Conservation (phyloP, 2,329 filamentous ascomycete genomes). For the Alternaria sp. region DNA sequence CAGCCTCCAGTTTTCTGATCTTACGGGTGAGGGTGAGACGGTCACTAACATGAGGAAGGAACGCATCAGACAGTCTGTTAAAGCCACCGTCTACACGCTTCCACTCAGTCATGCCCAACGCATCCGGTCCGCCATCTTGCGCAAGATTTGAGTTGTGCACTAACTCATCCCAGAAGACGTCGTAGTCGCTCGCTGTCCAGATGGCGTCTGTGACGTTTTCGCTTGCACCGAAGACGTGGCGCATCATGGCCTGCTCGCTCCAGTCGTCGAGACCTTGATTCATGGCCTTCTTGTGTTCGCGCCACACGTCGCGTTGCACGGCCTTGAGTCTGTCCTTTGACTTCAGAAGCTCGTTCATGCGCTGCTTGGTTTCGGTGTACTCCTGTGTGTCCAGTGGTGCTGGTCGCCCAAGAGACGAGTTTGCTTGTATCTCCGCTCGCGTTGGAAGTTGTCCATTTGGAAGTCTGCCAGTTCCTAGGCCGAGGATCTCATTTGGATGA, state of each 20-base stretch:
- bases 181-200: conserved; percentile 4
- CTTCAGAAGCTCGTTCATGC: not conserved
- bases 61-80: not conserved
- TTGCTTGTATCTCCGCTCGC: not conserved
- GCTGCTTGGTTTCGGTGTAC: not conserved
- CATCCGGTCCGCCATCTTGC: not conserved
- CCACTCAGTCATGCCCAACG: not conserved
- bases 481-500: not conserved
- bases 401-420: not conserved
- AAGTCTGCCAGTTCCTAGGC: not conserved
- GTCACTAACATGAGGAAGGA: not conserved
- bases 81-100: not conserved
- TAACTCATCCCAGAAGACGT: conserved; percentile 4
- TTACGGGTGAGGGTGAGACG: not conserved
- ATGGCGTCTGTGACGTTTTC: not conserved
- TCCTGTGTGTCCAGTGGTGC: not conserved
- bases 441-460: not conserved
- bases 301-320: not conserved
- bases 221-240: not conserved
- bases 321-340: not conserved
- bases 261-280: not conserved
- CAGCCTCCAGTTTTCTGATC: not conserved
- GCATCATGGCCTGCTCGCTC: not conserved
- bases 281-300: not conserved
- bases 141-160: conserved; percentile 5